Conservation (phyloP, 192 early-diverging fungal genomes). For the Mycoemilia scoparia region DNA sequence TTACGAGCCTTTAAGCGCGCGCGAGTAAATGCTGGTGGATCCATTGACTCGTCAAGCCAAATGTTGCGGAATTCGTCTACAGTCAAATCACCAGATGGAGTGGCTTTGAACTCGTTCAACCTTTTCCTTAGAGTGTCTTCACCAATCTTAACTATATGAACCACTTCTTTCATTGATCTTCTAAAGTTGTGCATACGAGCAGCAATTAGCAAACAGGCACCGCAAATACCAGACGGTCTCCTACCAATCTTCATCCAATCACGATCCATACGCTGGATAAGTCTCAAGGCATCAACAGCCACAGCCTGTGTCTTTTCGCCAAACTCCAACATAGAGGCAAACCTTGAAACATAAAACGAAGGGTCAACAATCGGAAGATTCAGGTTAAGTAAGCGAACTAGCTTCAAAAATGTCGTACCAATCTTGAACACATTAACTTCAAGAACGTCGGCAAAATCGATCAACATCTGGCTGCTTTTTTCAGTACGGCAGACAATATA, state of each 20-base stretch:
- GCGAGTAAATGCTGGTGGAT: constrained; percentile 69
- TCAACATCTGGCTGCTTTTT: constrained; percentile 77
- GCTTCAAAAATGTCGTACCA: constrained; percentile 63
- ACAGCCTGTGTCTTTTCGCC: constrained; percentile 69
- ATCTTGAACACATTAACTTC: constrained; percentile 73
- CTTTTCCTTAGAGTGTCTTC: constrained; percentile 67
- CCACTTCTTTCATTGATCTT: constrained; percentile 67
- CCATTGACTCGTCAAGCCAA: constrained; percentile 62
- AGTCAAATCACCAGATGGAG: constrained; percentile 54
- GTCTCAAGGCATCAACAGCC: constrained; percentile 52
- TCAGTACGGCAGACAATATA: constrained; percentile 82
- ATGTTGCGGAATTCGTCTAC: constrained; percentile 64
- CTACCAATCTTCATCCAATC: constrained; percentile 88
- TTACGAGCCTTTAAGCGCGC: constrained; percentile 24
- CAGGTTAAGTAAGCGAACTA: constrained; percentile 45
- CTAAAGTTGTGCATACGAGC: constrained; percentile 81
- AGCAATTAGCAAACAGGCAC: constrained; percentile 73
- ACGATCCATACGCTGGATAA: constrained; percentile 79
- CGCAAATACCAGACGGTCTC: constrained; percentile 86
- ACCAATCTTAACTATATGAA: constrained; percentile 75
- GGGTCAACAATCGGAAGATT: constrained; percentile 72
- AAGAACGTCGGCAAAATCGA: constrained; percentile 84
- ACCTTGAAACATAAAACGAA: constrained; percentile 78
- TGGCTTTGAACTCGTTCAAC: constrained; percentile 62
- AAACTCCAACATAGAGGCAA: constrained; percentile 78